A percentile compares a stretch with the other conserved stretches of the same genome.
These are phyloP conservation scores for Coprinopsis sp. DNA, from an alignment of 768 basidiomycete species.

Conservation along the genomic window DNA sequence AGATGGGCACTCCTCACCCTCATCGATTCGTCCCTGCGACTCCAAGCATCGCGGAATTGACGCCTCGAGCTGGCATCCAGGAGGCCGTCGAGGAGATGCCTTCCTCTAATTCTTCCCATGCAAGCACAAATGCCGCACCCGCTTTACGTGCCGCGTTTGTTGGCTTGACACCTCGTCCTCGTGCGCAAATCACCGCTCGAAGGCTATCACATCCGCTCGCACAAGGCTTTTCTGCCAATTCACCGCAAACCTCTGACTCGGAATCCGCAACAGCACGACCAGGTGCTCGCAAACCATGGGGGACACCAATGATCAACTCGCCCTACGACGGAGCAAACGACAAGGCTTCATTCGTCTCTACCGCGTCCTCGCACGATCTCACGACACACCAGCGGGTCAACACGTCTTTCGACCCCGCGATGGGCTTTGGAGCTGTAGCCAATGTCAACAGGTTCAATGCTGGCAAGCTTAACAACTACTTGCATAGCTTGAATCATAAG, in stretches of 20 bases:
- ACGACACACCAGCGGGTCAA: constrained; percentile 78
- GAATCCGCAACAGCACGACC: constrained; percentile 21
- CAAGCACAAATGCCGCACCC: constrained; percentile 24
- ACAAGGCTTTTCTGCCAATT: constrained; percentile 39
- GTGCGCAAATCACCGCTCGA: constrained; percentile 29
- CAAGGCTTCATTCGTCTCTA: constrained; percentile 70
- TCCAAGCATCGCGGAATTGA: constrained; percentile 28
- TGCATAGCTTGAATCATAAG: constrained; percentile 79
- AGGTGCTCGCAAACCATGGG: constrained; percentile 23
- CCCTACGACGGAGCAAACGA: constrained; percentile 49
- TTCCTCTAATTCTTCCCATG: constrained; percentile 14
- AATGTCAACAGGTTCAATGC: constrained; percentile 81
- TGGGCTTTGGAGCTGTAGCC: constrained; percentile 64
- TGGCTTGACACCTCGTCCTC: constrained; percentile 60
- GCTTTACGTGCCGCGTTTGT: constrained; percentile 52
- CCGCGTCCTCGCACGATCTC: constrained; percentile 84
- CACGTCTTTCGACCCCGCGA: constrained; percentile 82
- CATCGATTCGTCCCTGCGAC: constrained; percentile 29
- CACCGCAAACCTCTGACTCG: constrained; percentile 34
- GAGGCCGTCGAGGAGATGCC: not conserved
- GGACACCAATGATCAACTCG: constrained; percentile 29
- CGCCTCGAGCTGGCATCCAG: constrained; percentile 25
- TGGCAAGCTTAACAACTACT: constrained; percentile 77
- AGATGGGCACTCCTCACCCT: constrained; percentile 60
- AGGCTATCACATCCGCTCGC: constrained; percentile 65